phyloP scores from a whole-genome alignment of 139 green algal species.

The Haematococcus lacustris region DNA sequence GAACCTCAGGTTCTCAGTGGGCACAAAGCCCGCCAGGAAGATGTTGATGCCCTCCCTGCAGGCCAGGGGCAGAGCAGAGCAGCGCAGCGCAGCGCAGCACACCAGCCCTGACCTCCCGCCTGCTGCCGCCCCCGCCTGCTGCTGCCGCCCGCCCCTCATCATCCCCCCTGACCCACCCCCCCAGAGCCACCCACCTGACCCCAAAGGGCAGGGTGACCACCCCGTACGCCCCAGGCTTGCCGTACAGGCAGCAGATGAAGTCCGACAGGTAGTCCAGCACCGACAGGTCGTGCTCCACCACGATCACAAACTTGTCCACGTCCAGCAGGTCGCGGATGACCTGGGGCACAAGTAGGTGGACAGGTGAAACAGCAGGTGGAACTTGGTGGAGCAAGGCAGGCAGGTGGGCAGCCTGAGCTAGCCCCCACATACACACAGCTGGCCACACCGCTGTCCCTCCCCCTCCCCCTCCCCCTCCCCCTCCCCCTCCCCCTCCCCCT shows the following conservation, averaged over 20 bases:
- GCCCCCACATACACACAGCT: too few relatives aligned
- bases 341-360: conserved; percentile 32
- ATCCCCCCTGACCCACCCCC: not conserved
- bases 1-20: conserved; percentile 98
- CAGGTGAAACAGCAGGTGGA: too few relatives aligned
- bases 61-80: not conserved
- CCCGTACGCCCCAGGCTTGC: conserved; percentile 95
- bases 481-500: too few relatives aligned
- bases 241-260: conserved; percentile 99
- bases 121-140: not conserved
- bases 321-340: conserved; percentile 77
- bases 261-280: conserved; percentile 99
- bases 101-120: too few relatives aligned
- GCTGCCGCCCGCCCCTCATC: not conserved
- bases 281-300: conserved; percentile 94
- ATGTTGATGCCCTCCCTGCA: conserved; percentile 62
- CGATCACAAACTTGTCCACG: conserved; percentile 86
- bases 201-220: conserved; percentile 98
- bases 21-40: conserved; percentile 86
- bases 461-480: too few relatives aligned
- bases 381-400: too few relatives aligned
- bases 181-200: conserved; percentile 31
- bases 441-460: too few relatives aligned
- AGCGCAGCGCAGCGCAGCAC: too few relatives aligned
- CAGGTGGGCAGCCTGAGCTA: too few relatives aligned